Evolutionary conservation across 495 filamentous ascomycete genomes (phyloP).

Genomic region (Talaromyces borbonicus): DNA sequence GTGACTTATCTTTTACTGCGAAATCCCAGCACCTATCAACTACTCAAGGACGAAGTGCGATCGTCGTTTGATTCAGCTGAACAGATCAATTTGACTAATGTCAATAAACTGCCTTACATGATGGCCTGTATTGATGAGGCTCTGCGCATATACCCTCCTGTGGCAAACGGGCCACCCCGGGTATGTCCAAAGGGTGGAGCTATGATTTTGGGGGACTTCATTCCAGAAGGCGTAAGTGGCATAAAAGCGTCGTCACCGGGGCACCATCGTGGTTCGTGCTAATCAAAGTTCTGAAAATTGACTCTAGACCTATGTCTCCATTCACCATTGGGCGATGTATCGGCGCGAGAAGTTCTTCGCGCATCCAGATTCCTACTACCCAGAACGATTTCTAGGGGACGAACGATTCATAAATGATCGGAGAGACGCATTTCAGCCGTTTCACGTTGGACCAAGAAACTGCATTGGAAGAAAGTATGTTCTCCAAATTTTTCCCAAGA

Average conservation of each 20-base stretch:
- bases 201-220: constrained; percentile 33
- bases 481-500: background rate
- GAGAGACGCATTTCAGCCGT: constrained; percentile 41
- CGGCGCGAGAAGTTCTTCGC: constrained; percentile 35
- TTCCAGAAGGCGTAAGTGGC: constrained; percentile 24
- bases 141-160: constrained; percentile 49
- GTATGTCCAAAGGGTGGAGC: constrained; percentile 35
- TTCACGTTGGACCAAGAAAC: constrained; percentile 46
- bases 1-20: constrained; percentile 42
- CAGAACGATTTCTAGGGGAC: constrained; percentile 38
- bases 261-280: no score
- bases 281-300: background rate
- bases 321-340: constrained; percentile 41
- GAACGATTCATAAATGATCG: constrained; percentile 30
- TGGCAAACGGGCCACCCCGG: constrained; percentile 36
- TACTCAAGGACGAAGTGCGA: constrained; percentile 41
- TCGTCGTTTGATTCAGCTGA: constrained; percentile 35
- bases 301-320: constrained; percentile 34
- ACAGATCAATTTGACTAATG: constrained; percentile 42
- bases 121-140: constrained; percentile 47
- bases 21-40: constrained; percentile 30
- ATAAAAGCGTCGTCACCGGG: background rate
- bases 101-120: constrained; percentile 41
- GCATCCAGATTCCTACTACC: constrained; percentile 34
- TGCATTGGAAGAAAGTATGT: constrained; percentile 52